A percentile compares a stretch with the other conserved stretches of the same genome.
Conservation (phyloP, 176 grass and related monocot species). For the Carex myosuroides region DNA sequence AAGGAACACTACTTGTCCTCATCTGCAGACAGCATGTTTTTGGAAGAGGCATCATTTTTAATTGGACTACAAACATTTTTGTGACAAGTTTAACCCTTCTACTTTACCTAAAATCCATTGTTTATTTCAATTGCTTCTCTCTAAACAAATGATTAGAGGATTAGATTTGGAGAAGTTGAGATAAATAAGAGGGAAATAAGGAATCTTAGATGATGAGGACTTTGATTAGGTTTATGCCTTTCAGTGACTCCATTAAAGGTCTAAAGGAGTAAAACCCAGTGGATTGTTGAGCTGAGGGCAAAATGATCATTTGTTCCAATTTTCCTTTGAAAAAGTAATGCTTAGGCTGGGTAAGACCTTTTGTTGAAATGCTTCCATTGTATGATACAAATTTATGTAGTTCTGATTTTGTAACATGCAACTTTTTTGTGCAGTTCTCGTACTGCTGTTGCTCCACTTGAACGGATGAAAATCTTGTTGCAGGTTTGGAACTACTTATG, state of each 20-base stretch:
- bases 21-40: not conserved
- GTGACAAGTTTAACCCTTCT: not conserved
- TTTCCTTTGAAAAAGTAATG: not conserved
- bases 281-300: not conserved
- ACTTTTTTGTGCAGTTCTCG: conserved; percentile 54
- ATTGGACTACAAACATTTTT: not conserved
- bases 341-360: not conserved
- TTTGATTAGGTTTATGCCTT: not conserved
- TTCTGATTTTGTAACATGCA: conserved; percentile 2
- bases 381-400: not conserved
- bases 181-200: not conserved
- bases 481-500: conserved; percentile 44
- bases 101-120: not conserved
- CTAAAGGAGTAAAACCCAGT: not conserved
- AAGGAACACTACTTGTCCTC: not conserved
- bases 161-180: not conserved
- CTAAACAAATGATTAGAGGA: not conserved
- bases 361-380: not conserved
- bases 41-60: not conserved
- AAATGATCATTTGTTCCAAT: not conserved
- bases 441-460: conserved; percentile 97
- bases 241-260: not conserved
- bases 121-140: not conserved
- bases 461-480: conserved; percentile 90
- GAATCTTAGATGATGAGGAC: not conserved